Percentiles rank a stretch among this genome's conserved stretches.
These are phyloP conservation scores for Lichtheimia ramosa DNA, from an alignment of 371 early-diverging fungal genomes.

Conservation along the genomic window DNA sequence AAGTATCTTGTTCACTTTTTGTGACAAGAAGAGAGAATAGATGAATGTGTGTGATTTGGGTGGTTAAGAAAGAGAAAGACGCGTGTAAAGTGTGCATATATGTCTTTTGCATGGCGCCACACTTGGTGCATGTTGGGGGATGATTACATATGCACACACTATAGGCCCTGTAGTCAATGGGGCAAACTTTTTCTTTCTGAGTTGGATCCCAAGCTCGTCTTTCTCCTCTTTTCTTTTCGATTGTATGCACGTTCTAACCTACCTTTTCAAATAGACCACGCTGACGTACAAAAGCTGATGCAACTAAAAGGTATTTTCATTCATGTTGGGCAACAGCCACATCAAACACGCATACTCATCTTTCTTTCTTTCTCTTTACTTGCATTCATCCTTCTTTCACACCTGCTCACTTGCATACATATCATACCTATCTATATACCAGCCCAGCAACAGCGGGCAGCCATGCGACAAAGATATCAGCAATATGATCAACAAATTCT, in stretches of 20 bases:
- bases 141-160: not conserved
- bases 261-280: not conserved
- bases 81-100: not conserved
- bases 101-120: not conserved
- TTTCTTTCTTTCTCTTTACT: not conserved
- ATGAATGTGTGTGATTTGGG: too few relatives aligned
- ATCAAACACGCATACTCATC: not conserved
- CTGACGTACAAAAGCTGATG: not conserved
- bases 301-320: not conserved
- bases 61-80: slow-evolving; percentile 10
- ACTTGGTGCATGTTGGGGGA: not conserved
- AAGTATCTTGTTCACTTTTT: slow-evolving; percentile 3
- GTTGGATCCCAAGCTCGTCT: not conserved
- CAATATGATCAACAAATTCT: slow-evolving; percentile 38
- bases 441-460: slow-evolving; percentile 12
- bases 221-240: too few relatives aligned
- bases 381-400: not conserved
- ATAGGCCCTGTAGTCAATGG: not conserved
- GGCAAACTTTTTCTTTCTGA: not conserved
- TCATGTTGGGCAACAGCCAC: not conserved
- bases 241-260: not conserved
- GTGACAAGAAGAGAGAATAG: not conserved
- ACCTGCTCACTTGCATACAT: not conserved
- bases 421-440: not conserved
- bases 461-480: slow-evolving; percentile 19